Percentiles rank a stretch among this genome's conserved stretches.
Evolutionary conservation across 2,329 filamentous ascomycete species (phyloP).

Genomic region (Talaromyces sp.): DNA sequence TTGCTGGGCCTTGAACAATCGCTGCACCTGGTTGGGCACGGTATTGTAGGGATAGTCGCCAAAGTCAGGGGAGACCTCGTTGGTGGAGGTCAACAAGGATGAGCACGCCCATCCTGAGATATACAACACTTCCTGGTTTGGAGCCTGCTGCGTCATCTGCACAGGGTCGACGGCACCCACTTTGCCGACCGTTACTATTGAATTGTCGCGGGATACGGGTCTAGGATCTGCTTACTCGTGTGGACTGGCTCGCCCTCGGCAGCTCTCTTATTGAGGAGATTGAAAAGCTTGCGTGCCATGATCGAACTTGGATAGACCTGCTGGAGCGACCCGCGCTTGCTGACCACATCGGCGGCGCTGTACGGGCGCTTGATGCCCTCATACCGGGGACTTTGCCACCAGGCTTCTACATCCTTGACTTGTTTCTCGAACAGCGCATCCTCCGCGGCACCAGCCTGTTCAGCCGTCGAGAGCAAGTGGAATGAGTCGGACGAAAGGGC

Average conservation of each 20-base stretch:
- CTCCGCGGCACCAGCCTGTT: constrained; percentile 74
- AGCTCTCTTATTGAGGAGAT: constrained; percentile 72
- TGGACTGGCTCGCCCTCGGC: constrained; percentile 82
- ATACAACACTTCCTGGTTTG: constrained; percentile 93
- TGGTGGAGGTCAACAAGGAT: constrained; percentile 83
- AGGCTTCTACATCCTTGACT: constrained; percentile 75
- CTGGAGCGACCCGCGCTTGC: constrained; percentile 81
- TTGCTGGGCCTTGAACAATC: constrained; percentile 91
- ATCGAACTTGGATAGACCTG: constrained; percentile 87
- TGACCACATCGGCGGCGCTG: constrained; percentile 82
- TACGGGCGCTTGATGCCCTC: constrained; percentile 89
- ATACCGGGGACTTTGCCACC: constrained; percentile 84
- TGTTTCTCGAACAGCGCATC: constrained; percentile 81
- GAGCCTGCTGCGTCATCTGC: constrained; percentile 97
- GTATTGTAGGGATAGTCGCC: constrained; percentile 99
- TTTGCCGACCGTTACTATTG: constrained; percentile 28
- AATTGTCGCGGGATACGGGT: neutral
- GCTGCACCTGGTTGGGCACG: constrained; percentile 94
- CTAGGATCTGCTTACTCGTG: constrained; percentile 59
- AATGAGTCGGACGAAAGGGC: constrained; percentile 68
- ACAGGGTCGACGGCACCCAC: constrained; percentile 98
- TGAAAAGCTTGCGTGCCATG: constrained; percentile 93
- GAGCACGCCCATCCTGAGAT: constrained; percentile 98
- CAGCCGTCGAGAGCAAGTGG: constrained; percentile 71
- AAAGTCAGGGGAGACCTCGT: constrained; percentile 96